Evolutionary conservation across 805 yeast genomes (phyloP).

Genomic region (Zygoascus biomembranicola): DNA sequence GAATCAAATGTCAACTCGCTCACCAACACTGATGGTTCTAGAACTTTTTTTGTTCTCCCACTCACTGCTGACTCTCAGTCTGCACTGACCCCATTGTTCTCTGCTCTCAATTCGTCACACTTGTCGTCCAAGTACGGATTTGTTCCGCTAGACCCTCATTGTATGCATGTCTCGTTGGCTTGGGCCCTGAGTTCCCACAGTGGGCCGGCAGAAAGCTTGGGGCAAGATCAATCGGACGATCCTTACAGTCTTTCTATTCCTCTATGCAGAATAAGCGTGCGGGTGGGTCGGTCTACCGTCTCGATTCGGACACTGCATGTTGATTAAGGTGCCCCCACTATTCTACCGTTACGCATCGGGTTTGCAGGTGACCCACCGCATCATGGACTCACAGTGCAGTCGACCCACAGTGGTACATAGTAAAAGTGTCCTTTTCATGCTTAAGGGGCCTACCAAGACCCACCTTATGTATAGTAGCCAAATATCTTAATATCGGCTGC

Average conservation of each 20-base stretch:
- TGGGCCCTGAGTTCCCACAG: neutral
- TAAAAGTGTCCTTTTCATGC: too few species aligned
- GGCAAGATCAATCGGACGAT: too few species aligned
- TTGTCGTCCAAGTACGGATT: neutral
- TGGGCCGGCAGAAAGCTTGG: too few species aligned
- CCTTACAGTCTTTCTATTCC: neutral
- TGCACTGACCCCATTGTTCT: neutral
- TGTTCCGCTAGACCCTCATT: neutral
- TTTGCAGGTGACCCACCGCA: too few species aligned
- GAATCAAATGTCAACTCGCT: neutral
- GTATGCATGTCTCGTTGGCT: neutral
- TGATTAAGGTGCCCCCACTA: too few species aligned
- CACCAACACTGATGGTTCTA: neutral
- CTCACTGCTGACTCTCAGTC: neutral
- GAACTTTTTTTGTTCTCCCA: constrained; percentile 1
- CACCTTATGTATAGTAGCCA: too few species aligned
- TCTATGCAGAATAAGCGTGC: neutral
- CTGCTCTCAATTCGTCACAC: neutral
- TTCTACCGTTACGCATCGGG: too few species aligned
- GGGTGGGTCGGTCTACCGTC: neutral
- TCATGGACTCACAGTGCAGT: too few species aligned
- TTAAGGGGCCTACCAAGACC: too few species aligned
- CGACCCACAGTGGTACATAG: too few species aligned
- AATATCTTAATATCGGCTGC: too few species aligned
- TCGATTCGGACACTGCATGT: neutral